Evolutionary conservation across 2,329 filamentous ascomycete genomes (phyloP).

Genomic region (Stemphylium lycopersici): DNA sequence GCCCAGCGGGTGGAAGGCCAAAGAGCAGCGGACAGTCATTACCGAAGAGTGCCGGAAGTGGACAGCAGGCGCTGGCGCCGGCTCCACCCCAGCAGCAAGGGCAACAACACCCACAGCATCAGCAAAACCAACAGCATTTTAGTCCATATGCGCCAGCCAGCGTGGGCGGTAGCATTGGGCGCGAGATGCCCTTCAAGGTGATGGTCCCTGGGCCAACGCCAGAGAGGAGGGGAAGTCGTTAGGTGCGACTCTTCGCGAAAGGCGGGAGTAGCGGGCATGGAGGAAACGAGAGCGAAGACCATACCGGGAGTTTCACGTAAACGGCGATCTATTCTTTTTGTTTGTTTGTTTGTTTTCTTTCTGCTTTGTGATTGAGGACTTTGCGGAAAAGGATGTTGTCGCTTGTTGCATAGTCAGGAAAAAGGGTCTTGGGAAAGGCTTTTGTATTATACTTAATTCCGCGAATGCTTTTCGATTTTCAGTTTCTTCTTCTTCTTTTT

Average conservation of each 20-base stretch:
- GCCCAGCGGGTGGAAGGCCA: constrained; percentile 25
- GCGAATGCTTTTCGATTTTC: background rate
- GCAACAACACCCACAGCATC: constrained; percentile 9
- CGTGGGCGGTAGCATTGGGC: constrained; percentile 16
- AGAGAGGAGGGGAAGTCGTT: constrained; percentile 36
- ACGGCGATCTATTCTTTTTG: too few relatives aligned
- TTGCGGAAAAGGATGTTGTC: background rate
- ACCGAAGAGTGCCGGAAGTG: constrained; percentile 18
- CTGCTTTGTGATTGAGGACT: background rate
- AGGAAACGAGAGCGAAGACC: constrained; percentile 4
- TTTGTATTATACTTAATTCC: constrained; percentile 8
- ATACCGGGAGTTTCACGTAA: constrained; percentile 6
- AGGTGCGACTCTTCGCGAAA: constrained; percentile 22
- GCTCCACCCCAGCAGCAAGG: constrained; percentile 29
- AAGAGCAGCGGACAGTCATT: constrained; percentile 29
- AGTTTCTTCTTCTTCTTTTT: background rate
- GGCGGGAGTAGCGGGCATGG: background rate
- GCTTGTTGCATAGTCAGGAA: background rate
- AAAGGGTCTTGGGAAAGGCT: background rate
- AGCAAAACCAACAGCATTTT: constrained; percentile 21
- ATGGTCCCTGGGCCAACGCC: constrained; percentile 38
- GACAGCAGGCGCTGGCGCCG: constrained; percentile 38
- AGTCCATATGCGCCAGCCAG: constrained; percentile 35
- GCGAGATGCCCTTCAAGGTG: constrained; percentile 39
- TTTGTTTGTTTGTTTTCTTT: background rate